Conservation (phyloP, 352 stramenopile genomes). For the Phytophthora aleatoria region DNA sequence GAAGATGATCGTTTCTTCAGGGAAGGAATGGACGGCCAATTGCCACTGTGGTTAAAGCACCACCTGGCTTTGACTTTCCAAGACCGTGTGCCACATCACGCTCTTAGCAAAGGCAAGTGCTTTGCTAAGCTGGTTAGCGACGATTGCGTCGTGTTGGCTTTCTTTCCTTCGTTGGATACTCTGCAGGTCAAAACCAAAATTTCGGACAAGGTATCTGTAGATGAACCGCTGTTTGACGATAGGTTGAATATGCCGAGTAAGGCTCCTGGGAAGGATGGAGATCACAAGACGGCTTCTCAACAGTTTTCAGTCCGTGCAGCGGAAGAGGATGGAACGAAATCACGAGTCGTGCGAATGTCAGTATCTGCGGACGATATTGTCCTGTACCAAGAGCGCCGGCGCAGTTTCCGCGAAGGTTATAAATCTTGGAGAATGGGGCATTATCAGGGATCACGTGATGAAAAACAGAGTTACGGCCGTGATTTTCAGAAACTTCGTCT, state of each 20-base stretch:
- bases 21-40: constrained; percentile 55
- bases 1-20: constrained; percentile 48
- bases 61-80: constrained; percentile 51
- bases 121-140: constrained; percentile 85
- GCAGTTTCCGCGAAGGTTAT: constrained; percentile 84
- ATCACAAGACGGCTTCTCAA: constrained; percentile 16
- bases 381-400: constrained; percentile 77
- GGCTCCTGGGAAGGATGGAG: constrained; percentile 18
- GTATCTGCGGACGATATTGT: constrained; percentile 87
- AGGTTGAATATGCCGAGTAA: constrained; percentile 11
- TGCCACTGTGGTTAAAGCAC: constrained; percentile 78
- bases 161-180: constrained; percentile 72
- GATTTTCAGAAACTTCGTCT: constrained; percentile 54
- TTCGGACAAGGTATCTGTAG: constrained; percentile 13
- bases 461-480: constrained; percentile 60
- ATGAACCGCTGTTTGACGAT: constrained; percentile 11
- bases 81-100: constrained; percentile 34
- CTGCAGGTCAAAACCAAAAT: constrained; percentile 53
- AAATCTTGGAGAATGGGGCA: constrained; percentile 88
- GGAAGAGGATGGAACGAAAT: constrained; percentile 33
- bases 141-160: constrained; percentile 75
- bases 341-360: constrained; percentile 55
- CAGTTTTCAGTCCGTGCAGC: constrained; percentile 37
- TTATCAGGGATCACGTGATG: constrained; percentile 72
- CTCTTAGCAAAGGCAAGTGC: constrained; percentile 79